Base-by-base conservation (phyloP, 257 asterid genomes). In the Phtheirospermum japonicum region DNA sequence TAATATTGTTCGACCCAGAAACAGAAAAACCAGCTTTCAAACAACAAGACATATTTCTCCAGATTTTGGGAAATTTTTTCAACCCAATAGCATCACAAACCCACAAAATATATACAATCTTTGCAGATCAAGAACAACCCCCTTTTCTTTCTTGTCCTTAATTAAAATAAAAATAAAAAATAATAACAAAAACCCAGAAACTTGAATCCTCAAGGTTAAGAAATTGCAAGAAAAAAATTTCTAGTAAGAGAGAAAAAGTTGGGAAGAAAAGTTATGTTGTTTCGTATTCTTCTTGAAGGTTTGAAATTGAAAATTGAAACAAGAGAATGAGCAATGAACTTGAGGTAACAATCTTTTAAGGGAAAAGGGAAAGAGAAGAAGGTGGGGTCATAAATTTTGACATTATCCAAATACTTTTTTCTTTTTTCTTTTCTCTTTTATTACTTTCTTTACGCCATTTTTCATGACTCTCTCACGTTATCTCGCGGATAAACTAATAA, bases 21-120 rank as follows among this genome's bases (percentile, higher is more conserved):
- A 85, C 76, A 56, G 79, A 79, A 57, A 84, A 78, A 16, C 75
- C 81, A 52, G 77, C 71, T 66, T 80, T 86, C 68, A 86, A n/a
- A n/a, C n/a, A 66, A 10, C 66, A 73, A 50, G 88, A 79, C 98
- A 91, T 90, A 43, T 65, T 51, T 66, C 57, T 55, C 69, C 37
- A 43, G 74, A 54, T 69, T 50, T n/a, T 46, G 4, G 30, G 12
- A 56, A 56, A 18, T 18, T 18, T 10, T 14, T 52, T 42, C 37
- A 60, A 46, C 59, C 66, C n/a, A 37, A 58, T 66, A 64, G 42
- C 71, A 65, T 68, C 68, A 14, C 36, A 68, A 67, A 50, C 63
- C 63, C 59, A 46, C 52, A 64, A 61, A 67, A 67, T n/a, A 28
- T 6, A n/a, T 16, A 14, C 9, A n/a, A 42, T 10, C 17, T 42